A percentile compares a stretch with the other conserved stretches of the same genome.
phyloP scores from a whole-genome alignment of 2,329 filamentous ascomycete species.

The Colletotrichum kahawae region DNA sequence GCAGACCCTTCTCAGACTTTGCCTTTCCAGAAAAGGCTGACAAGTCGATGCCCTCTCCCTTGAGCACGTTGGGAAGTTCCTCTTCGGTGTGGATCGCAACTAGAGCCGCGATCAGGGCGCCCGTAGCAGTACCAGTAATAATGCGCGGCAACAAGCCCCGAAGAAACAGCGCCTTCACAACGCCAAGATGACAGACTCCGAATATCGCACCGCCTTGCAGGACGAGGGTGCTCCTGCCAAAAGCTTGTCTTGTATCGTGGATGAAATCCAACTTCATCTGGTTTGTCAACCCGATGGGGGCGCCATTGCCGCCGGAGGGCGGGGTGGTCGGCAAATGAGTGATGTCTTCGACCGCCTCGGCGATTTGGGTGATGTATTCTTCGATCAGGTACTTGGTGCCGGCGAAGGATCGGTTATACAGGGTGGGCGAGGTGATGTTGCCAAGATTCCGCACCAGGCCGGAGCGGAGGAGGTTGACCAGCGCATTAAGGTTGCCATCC shows the following conservation, averaged over 20 bases:
- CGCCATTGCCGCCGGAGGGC: constrained; percentile 38
- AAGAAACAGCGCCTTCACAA: constrained; percentile 85
- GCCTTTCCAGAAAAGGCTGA: constrained; percentile 67
- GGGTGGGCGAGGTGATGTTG: constrained; percentile 80
- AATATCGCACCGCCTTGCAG: constrained; percentile 92
- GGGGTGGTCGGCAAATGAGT: constrained; percentile 66
- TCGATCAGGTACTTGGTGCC: constrained; percentile 92
- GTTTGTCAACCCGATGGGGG: constrained; percentile 57
- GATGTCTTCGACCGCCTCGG: constrained; percentile 81
- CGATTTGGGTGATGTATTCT: constrained; percentile 85
- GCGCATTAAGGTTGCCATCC: constrained; percentile 72
- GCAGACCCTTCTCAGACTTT: constrained; percentile 32
- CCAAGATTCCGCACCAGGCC: constrained; percentile 85
- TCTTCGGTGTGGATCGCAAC: constrained; percentile 88
- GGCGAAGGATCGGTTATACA: constrained; percentile 85
- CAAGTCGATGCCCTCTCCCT: constrained; percentile 81
- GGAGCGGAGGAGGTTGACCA: constrained; percentile 82
- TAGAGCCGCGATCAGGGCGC: constrained; percentile 86
- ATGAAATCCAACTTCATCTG: constrained; percentile 86
- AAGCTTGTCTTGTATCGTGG: constrained; percentile 86
- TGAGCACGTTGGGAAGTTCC: constrained; percentile 78
- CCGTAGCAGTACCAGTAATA: constrained; percentile 89
- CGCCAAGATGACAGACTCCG: constrained; percentile 86
- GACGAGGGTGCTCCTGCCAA: constrained; percentile 84
- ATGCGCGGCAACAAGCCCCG: constrained; percentile 85